phyloP scores from a whole-genome alignment of 768 basidiomycete genomes.

The Dacryopinax spathularia region DNA sequence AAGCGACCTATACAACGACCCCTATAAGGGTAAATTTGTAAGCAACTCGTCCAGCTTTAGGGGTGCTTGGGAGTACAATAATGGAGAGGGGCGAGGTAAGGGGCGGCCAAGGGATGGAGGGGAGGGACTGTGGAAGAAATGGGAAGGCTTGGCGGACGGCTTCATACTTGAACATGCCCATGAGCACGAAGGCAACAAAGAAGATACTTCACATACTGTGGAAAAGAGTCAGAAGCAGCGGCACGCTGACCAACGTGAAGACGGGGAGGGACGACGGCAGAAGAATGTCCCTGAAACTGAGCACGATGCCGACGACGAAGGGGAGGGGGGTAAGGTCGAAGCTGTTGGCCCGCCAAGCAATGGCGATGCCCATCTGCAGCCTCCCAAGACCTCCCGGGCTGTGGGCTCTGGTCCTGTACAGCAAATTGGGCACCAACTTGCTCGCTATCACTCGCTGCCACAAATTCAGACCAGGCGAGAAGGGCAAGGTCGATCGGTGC shows the following conservation, averaged over 20 bases:
- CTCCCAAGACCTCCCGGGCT: not conserved
- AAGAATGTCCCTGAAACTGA: not conserved
- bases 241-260: not conserved
- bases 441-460: not conserved
- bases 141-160: slow-evolving; percentile 11
- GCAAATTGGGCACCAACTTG: not conserved
- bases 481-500: not conserved
- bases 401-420: not conserved
- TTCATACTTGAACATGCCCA: not conserved
- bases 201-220: not conserved
- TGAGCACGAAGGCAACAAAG: not conserved
- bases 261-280: not conserved
- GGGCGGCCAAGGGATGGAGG: slow-evolving; percentile 4
- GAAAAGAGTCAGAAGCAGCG: not conserved
- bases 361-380: not conserved
- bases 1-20: slow-evolving; percentile 1
- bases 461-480: not conserved
- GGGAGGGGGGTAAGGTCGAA: not conserved
- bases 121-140: slow-evolving; percentile 43
- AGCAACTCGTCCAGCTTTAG: slow-evolving; percentile 39
- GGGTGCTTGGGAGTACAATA: slow-evolving; percentile 41
- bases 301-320: not conserved
- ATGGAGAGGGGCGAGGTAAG: slow-evolving; percentile 9
- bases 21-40: slow-evolving; percentile 21
- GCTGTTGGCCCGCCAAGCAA: not conserved